Evolutionary conservation across 2,329 filamentous ascomycete genomes (phyloP).

Genomic region (Dactylellina sp.): DNA sequence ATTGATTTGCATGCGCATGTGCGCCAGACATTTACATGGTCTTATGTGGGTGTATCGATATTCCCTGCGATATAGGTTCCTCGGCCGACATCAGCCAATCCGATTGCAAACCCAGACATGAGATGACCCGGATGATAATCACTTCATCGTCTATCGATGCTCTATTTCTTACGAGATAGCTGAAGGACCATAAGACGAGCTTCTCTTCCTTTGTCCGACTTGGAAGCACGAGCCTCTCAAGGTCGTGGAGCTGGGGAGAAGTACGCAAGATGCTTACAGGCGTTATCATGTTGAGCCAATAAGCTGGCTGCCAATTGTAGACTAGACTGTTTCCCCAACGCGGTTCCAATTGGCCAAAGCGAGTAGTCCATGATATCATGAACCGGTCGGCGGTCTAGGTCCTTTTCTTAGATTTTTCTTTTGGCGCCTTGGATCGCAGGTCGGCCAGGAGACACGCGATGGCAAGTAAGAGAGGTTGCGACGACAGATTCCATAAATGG

Average conservation of each 20-base stretch:
- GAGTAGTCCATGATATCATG: slow-evolving; percentile 15
- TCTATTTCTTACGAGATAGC: too few relatives aligned
- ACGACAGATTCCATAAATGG: background rate
- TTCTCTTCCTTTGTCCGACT: slow-evolving; percentile 5
- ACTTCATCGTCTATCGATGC: background rate
- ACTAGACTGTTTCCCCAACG: slow-evolving; percentile 8
- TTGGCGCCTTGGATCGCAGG: background rate
- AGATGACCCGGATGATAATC: background rate
- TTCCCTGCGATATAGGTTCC: background rate
- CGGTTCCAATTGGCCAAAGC: background rate
- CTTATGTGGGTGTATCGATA: background rate
- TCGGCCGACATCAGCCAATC: slow-evolving; percentile 1
- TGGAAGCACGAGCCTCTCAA: background rate
- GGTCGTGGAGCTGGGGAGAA: too few relatives aligned
- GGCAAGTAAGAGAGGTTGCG: background rate
- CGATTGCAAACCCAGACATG: background rate
- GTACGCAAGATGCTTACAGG: too few relatives aligned
- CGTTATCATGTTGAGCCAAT: slow-evolving; percentile 14
- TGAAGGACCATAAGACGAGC: too few relatives aligned
- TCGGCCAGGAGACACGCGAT: slow-evolving; percentile 12
- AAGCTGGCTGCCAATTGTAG: slow-evolving; percentile 8
- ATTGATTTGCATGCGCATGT: background rate
- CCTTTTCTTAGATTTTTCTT: background rate
- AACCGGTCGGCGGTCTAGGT: slow-evolving; percentile 8
- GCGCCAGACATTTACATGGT: background rate